These are phyloP conservation scores for Clitopilus hobsonii DNA, from an alignment of 768 basidiomycete species.

Conservation along the genomic window DNA sequence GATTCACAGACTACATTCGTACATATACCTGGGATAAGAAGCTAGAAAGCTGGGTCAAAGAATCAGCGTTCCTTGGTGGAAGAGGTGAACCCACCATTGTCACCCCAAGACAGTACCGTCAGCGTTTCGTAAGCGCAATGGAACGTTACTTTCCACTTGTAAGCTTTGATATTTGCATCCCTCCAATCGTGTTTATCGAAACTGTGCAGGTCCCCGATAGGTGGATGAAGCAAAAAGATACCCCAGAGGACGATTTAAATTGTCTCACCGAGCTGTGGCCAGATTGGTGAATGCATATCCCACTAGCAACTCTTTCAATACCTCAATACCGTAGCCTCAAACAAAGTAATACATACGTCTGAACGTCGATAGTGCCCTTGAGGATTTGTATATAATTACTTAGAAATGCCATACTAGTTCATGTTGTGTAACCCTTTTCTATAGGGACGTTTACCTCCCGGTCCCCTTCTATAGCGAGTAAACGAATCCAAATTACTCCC, in stretches of 20 bases:
- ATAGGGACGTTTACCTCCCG: no score
- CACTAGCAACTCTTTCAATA: no score
- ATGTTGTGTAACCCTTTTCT: no score
- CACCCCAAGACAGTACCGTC: slow-evolving; percentile 91
- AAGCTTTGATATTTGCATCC: slow-evolving; percentile 14
- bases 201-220: slow-evolving; percentile 70
- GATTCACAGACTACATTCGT: slow-evolving; percentile 75
- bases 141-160: slow-evolving; percentile 87
- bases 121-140: slow-evolving; percentile 83
- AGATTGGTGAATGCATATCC: slow-evolving; percentile 43
- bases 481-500: slow-evolving; percentile 8
- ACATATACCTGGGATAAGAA: slow-evolving; percentile 99
- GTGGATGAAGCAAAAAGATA: slow-evolving; percentile 85
- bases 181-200: slow-evolving; percentile 4
- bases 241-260: slow-evolving; percentile 69
- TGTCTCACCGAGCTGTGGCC: slow-evolving; percentile 56
- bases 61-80: slow-evolving; percentile 84
- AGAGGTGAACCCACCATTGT: slow-evolving; percentile 95
- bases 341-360: no score
- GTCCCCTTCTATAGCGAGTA: no score
- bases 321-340: no score
- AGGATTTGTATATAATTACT: no score
- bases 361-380: no score
- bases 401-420: no score
- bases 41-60: slow-evolving; percentile 97